phyloP scores from a whole-genome alignment of 495 filamentous ascomycete genomes.

The Xylona heveae region DNA sequence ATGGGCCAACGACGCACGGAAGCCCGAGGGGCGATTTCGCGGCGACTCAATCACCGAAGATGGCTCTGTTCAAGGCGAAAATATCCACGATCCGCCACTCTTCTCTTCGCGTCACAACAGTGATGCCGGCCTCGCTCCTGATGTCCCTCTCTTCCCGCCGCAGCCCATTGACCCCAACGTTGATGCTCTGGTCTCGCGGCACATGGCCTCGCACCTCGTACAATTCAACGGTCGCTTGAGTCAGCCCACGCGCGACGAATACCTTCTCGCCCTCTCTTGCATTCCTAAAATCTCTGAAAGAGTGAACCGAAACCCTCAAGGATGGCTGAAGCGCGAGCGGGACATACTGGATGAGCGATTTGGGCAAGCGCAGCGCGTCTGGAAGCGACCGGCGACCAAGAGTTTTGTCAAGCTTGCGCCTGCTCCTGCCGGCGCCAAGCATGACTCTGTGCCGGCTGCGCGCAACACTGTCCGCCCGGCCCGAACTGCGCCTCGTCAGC shows the following conservation, averaged over 20 bases:
- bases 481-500: not conserved
- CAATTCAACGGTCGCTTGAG: constrained; percentile 30
- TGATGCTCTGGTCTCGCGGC: constrained; percentile 33
- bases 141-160: constrained; percentile 31
- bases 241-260: constrained; percentile 49
- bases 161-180: constrained; percentile 18
- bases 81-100: constrained; percentile 45
- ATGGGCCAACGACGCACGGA: too few species aligned
- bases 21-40: too few species aligned
- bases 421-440: constrained; percentile 12
- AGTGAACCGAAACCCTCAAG: constrained; percentile 33
- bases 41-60: too few species aligned
- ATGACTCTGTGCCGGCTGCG: constrained; percentile 14
- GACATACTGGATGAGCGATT: constrained; percentile 32
- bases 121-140: constrained; percentile 19
- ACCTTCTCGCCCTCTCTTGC: constrained; percentile 43
- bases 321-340: constrained; percentile 42
- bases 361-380: constrained; percentile 19
- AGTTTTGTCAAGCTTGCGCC: constrained; percentile 7
- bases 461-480: constrained; percentile 21
- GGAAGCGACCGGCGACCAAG: constrained; percentile 8
- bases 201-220: constrained; percentile 36
- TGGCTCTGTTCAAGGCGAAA: too few species aligned
- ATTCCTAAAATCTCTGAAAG: constrained; percentile 37
- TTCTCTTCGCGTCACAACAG: constrained; percentile 31